phyloP scores from a whole-genome alignment of 208 protist species.

The Trypanosoma cruzi region DNA sequence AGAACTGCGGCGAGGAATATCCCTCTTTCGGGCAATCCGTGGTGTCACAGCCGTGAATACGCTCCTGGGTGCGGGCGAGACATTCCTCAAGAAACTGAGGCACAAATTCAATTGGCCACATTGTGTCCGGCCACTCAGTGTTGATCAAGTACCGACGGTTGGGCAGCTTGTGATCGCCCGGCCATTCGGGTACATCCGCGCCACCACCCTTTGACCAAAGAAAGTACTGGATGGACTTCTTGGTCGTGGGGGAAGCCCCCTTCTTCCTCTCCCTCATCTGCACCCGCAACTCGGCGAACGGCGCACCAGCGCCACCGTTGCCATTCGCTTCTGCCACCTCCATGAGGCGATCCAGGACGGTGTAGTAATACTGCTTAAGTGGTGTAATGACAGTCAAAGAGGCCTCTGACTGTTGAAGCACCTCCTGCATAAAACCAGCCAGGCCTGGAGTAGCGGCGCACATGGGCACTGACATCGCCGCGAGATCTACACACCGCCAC shows the following conservation, averaged over 20 bases:
- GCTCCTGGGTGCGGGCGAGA: slow-evolving; percentile 6
- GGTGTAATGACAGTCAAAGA: slow-evolving; percentile 27
- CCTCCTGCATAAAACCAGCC: slow-evolving; percentile 38
- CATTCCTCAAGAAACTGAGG: slow-evolving; percentile 26
- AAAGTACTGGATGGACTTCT: slow-evolving; percentile 9
- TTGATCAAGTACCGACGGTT: slow-evolving; percentile 45
- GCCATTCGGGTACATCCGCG: slow-evolving; percentile 29
- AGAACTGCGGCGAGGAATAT: slow-evolving; percentile 21
- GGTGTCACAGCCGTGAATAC: slow-evolving; percentile 1
- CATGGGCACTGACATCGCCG: slow-evolving; percentile 13
- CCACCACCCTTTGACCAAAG: slow-evolving; percentile 18
- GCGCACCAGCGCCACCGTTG: not conserved
- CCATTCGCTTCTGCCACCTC: not conserved
- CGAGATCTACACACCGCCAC: slow-evolving; percentile 35
- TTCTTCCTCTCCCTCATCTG: not conserved
- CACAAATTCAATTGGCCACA: slow-evolving; percentile 59
- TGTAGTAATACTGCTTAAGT: slow-evolving; percentile 54
- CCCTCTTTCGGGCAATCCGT: not conserved
- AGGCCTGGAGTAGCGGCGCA: slow-evolving; percentile 21
- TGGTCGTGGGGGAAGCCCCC: not conserved
- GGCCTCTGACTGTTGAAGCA: slow-evolving; percentile 52
- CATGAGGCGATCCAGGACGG: slow-evolving; percentile 35
- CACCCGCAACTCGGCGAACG: not conserved
- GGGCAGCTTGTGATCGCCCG: slow-evolving; percentile 21
- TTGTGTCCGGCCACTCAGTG: slow-evolving; percentile 39